Conservation (phyloP, 225 moss, liverwort and hornwort genomes). For the Lunularia cruciata region DNA sequence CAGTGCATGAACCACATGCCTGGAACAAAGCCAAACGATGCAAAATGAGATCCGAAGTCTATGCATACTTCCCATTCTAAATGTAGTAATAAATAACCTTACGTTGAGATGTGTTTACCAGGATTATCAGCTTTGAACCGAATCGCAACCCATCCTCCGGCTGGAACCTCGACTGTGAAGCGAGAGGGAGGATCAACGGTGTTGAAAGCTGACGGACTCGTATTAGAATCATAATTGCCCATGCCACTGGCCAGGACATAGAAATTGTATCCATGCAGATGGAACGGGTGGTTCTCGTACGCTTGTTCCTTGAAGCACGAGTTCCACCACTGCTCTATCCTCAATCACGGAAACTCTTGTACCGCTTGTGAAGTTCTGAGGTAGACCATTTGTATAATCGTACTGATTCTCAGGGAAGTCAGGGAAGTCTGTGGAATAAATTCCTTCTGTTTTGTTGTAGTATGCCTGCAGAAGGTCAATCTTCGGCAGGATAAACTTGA, state of each 20-base stretch:
- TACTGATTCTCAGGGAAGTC: constrained; percentile 30
- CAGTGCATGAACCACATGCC: constrained; percentile 85
- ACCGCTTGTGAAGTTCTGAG: not conserved
- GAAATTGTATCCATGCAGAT: constrained; percentile 83
- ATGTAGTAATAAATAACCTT: not conserved
- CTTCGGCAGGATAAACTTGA: constrained; percentile 28
- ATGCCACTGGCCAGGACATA: constrained; percentile 63
- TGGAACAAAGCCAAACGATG: constrained; percentile 16
- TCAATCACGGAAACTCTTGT: constrained; percentile 40
- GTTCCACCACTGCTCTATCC: constrained; percentile 48
- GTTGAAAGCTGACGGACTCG: constrained; percentile 67
- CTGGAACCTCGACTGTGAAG: constrained; percentile 82
- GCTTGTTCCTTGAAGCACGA: constrained; percentile 69
- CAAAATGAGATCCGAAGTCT: not conserved
- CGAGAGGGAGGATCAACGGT: constrained; percentile 65
- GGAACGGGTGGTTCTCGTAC: constrained; percentile 86
- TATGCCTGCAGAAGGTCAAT: constrained; percentile 40
- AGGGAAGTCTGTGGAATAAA: constrained; percentile 45
- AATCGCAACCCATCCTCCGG: constrained; percentile 74
- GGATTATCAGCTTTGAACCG: constrained; percentile 77
- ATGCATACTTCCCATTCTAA: not conserved
- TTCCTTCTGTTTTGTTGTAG: constrained; percentile 32
- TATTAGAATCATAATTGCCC: constrained; percentile 66
- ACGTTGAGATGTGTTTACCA: constrained; percentile 30
- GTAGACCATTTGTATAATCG: constrained; percentile 20